Base-by-base conservation (phyloP, 768 basidiomycete genomes). In the Agaricus bisporus region DNA sequence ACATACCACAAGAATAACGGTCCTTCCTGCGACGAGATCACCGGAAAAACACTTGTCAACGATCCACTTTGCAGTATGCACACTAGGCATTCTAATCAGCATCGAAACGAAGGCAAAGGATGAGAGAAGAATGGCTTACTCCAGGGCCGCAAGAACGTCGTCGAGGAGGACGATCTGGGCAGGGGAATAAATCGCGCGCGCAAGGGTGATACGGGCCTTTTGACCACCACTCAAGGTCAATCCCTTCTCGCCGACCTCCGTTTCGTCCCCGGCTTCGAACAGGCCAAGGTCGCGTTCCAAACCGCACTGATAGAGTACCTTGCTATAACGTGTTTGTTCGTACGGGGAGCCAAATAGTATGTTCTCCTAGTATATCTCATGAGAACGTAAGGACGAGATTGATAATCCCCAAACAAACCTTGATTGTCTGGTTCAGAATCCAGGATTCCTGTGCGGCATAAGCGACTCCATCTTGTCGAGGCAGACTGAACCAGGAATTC, bases 401-500 rank as follows among this genome's bases (percentile, higher is more conserved):
- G 29, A 10, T 10, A 29, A 29, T 29, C 5, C 5, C 29, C 10
- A 29, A 29, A 29, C 29, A 29, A 29, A 29, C 29, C 29, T 80
- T 59, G 49, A 90, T 87, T 0, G 86, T 89, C 55, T 86, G 86
- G 58, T 90, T 91, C 64, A 85, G 80, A 2, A 91, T 83, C 89
- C 89, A 95, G 4, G 86, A 82, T 63, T 91, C 88, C 64, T 95
- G 91, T 3, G 86, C 85, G 5, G 86, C 86, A 63, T 88, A 91
- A 2, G 88, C 83, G 37, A 94, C 76, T 5, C 90, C 88, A 1
- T 75, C 75, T 3, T 69, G 70, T 2, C 88, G 72, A 22, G 90
- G 89, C 5, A 92, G 76, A 57, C 79, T 81, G 66, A 77, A 87
- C 77, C 80, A 86, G 0, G 86, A 81, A 41, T 78, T 75, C 1